Conservation (phyloP, 2,329 filamentous ascomycete genomes). For the Dactylellina cionopaga region DNA sequence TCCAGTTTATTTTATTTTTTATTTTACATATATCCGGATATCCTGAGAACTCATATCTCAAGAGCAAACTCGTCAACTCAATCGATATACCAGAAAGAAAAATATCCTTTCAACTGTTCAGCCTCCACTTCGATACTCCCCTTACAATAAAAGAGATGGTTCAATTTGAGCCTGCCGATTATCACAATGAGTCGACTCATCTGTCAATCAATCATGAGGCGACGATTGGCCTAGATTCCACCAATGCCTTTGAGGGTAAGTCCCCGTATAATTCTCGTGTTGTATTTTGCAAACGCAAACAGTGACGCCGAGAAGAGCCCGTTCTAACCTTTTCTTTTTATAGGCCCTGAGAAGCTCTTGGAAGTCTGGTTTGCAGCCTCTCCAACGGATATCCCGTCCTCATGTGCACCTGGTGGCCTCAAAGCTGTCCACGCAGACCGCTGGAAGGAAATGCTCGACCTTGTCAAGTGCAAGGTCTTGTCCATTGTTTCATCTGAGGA, state of each 20-base stretch:
- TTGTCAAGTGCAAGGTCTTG: constrained; percentile 98
- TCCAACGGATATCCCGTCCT: constrained; percentile 75
- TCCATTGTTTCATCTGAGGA: constrained; percentile 92
- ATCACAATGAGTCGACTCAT: constrained; percentile 85
- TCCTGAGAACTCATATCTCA: neutral
- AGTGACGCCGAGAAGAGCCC: neutral
- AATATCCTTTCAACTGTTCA: neutral
- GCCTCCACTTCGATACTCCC: constrained; percentile 9
- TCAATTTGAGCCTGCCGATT: constrained; percentile 55
- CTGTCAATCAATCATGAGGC: constrained; percentile 97
- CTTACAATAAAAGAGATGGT: constrained; percentile 34
- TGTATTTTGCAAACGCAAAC: too few relatives aligned
- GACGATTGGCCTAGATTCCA: constrained; percentile 89
- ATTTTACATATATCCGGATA: neutral
- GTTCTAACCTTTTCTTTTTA: constrained; percentile 5
- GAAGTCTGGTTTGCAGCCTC: constrained; percentile 97
- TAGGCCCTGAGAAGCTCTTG: constrained; percentile 93
- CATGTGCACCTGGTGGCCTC: constrained; percentile 77
- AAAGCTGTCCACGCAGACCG: constrained; percentile 84
- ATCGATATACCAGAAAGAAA: neutral
- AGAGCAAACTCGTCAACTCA: neutral
- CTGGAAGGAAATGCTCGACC: constrained; percentile 96
- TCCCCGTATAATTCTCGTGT: neutral
- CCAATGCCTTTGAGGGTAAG: constrained; percentile 91
- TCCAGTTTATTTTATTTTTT: neutral